Base-by-base conservation (phyloP, 2,329 filamentous ascomycete species). In the Amylocarpus encephaloides region DNA sequence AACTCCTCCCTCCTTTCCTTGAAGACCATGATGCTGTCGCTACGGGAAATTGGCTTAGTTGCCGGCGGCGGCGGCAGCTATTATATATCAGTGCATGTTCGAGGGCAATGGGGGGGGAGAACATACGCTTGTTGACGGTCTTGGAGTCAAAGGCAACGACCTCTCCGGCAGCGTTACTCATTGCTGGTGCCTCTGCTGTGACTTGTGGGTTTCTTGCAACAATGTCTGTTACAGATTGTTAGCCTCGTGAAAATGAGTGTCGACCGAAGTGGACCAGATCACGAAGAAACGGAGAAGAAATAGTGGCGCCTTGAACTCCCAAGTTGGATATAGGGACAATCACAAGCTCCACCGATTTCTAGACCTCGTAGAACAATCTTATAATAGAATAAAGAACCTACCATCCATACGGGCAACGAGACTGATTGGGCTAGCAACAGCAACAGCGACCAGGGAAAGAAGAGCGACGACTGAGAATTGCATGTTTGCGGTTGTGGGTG, bases 401-500 rank as follows among this genome's bases (percentile, higher is more conserved):
- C 60, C 57, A 54, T 59, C n/a, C n/a, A n/a, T 55, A 50, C 55
- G 51, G 12, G 48, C 51, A 32, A 56, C 52, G 38, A 56, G 26
- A 33, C 51, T 22, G 48, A 58, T 53, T 47, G 61, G 59, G 35
- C 48, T 45, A 42, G 62, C 61, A 43, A 62, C 46, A 36, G 59
- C 55, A 53, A 61, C 42, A 47, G 62, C 59, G 48, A 63, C 55
- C 18, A 64, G 46, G 41, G 60, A 59, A 34, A 62, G 40, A 56
- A 64, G 40, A 18, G 61, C 43, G 49, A 62, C 16, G 52, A 63
- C 6, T 38, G 58, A 51, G 59, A 63, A 63, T 55, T 63, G 60
- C 62, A 64, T 64, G 50, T 41, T 60, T 52, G 51, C 57, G 51
- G 48, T 54, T 29, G 44, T n/a, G 15, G 43, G 50, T 34, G 13